Conservation (phyloP, 2,329 filamentous ascomycete species). For the Penicillium sumatraense region DNA sequence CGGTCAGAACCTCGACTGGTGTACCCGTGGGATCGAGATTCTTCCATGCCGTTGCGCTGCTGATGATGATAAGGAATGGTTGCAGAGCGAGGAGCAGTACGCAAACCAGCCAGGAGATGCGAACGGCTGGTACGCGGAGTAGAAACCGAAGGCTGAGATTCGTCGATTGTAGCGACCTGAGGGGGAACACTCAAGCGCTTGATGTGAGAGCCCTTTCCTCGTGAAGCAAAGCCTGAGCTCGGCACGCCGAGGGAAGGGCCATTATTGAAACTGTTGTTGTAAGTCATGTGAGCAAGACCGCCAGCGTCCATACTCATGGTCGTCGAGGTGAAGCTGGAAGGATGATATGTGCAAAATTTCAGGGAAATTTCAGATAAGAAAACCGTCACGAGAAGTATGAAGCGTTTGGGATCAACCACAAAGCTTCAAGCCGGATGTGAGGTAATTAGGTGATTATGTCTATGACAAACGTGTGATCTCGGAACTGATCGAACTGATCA, state of each 20-base stretch:
- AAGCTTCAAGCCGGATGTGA: constrained; percentile 25
- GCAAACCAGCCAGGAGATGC: constrained; percentile 88
- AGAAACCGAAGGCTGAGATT: constrained; percentile 66
- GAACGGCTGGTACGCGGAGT: constrained; percentile 94
- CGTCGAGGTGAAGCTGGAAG: constrained; percentile 27
- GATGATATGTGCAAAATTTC: constrained; percentile 36
- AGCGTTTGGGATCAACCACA: constrained; percentile 35
- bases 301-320: constrained; percentile 78
- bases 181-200: constrained; percentile 84
- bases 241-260: constrained; percentile 74
- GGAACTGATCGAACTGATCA: constrained; percentile 12
- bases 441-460: constrained; percentile 39
- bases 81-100: constrained; percentile 88
- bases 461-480: constrained; percentile 22
- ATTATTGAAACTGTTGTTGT: constrained; percentile 73
- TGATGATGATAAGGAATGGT: constrained; percentile 70
- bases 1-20: constrained; percentile 50
- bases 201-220: constrained; percentile 81
- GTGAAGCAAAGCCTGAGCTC: constrained; percentile 79
- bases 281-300: constrained; percentile 99
- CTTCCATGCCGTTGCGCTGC: constrained; percentile 55
- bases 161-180: constrained; percentile 71
- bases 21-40: constrained; percentile 52
- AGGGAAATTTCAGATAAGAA: constrained; percentile 6
- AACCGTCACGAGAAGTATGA: constrained; percentile 15